Percentiles rank a stretch among this genome's conserved stretches.
These are phyloP conservation scores for Colletotrichum melonis DNA, from an alignment of 2,329 filamentous ascomycete genomes.

Conservation along the genomic window DNA sequence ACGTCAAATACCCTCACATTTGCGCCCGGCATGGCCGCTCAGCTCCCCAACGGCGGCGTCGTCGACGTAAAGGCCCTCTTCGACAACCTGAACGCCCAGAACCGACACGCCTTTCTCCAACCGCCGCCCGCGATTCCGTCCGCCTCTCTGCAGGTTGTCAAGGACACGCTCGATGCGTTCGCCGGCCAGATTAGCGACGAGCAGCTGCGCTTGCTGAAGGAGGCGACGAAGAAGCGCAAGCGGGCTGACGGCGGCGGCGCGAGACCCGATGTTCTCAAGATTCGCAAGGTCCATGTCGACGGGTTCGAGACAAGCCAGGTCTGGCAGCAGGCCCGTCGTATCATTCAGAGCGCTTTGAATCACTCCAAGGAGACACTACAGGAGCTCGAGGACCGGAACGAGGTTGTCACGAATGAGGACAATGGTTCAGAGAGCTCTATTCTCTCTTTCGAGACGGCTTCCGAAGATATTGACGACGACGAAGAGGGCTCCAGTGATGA, in stretches of 20 bases:
- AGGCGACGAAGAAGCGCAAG: constrained; percentile 81
- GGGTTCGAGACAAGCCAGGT: constrained; percentile 91
- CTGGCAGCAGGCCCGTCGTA: constrained; percentile 91
- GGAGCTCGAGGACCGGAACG: constrained; percentile 58
- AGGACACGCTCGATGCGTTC: constrained; percentile 82
- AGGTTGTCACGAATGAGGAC: constrained; percentile 53
- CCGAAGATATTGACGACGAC: constrained; percentile 37
- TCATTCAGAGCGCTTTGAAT: constrained; percentile 71
- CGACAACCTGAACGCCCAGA: constrained; percentile 65
- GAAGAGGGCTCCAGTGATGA: constrained; percentile 47
- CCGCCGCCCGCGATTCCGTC: constrained; percentile 75
- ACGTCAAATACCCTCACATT: constrained; percentile 73
- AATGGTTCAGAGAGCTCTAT: constrained; percentile 48
- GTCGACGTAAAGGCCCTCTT: constrained; percentile 63
- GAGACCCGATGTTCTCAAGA: constrained; percentile 70
- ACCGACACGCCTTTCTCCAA: constrained; percentile 81
- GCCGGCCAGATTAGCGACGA: constrained; percentile 79
- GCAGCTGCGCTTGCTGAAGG: constrained; percentile 76
- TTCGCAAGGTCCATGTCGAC: constrained; percentile 85
- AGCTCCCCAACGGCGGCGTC: constrained; percentile 40
- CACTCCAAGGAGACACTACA: constrained; percentile 60
- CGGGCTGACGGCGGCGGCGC: constrained; percentile 61
- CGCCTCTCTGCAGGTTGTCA: constrained; percentile 80
- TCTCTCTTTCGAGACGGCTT: constrained; percentile 51
- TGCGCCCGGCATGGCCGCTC: constrained; percentile 55